Base-by-base conservation (phyloP, 495 filamentous ascomycete genomes). In the Stereocaulon alpinum region DNA sequence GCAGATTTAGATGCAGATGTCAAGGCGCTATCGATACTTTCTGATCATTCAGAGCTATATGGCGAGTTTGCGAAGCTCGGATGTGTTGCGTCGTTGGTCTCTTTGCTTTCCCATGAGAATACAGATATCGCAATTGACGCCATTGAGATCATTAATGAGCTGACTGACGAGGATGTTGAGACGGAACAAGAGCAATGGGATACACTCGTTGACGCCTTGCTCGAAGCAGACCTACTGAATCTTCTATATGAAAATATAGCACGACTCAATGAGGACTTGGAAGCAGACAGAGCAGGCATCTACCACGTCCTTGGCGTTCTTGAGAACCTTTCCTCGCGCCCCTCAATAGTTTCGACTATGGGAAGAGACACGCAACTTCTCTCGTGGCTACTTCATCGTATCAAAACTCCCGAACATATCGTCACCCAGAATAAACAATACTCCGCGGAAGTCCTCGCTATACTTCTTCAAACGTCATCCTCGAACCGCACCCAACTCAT, bases 401-500 rank as follows among this genome's bases (percentile, higher is more conserved):
- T 88, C 57, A 79, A 84, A 61, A 71, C 75, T 44, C 78, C 76
- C 52, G 86, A 91, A 68, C 72, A 71, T 6, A 74, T 76, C 0
- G 77, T 85, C 9, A 75, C 77, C 27, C 93, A 99, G 71, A 99
- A 99, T 70, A 96, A 91, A 68, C 93, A 96, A 69, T 99, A 97
- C 66, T 80, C 90, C 0, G 89, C 93, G 10, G 93, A 99, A 71
- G 78, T 97, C 15, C 74, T 99, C 17, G 87, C 92, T 3, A 95
- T 99, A 55, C 72, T 99, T 0, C 70, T 87, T 15, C 87, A 91
- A 67, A 85, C 86, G 7, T 86, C 85, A 15, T 50, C 75, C 0
- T 68, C 76, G 17, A 92, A 88, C 67, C 76, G 88, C 37, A 73
- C 74, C 42, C 77, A 77, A 48, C 72, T 96, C n/a, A 76, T 79